phyloP scores from a whole-genome alignment of 208 protist species.

The Tritrichomonas foetus region DNA sequence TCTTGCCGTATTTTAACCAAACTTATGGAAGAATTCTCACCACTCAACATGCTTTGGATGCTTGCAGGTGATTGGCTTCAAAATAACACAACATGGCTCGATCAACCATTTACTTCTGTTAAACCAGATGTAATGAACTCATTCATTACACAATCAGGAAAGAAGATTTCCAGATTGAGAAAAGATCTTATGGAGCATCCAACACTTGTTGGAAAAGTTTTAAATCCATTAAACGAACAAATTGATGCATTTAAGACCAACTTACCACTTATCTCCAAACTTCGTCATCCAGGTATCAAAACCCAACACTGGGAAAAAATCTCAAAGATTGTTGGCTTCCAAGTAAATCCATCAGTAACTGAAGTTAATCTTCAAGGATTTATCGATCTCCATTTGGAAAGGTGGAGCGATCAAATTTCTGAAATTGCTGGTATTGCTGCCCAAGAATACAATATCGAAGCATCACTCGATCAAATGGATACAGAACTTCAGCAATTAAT shows the following conservation, averaged over 20 bases:
- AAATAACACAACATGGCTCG: background rate
- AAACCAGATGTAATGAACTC: background rate
- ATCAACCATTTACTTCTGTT: background rate
- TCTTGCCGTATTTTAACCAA: background rate
- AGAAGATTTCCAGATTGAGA: background rate
- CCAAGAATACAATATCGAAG: constrained; percentile 33
- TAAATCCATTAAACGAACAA: constrained; percentile 7
- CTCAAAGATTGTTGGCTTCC: constrained; percentile 34
- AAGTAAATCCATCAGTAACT: background rate
- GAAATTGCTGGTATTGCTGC: constrained; percentile 1
- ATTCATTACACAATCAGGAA: background rate
- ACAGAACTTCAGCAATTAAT: background rate
- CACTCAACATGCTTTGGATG: background rate
- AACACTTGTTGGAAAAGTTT: background rate
- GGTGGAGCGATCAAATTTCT: background rate
- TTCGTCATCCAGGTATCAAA: constrained; percentile 21
- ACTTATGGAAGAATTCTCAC: background rate
- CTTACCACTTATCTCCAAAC: background rate
- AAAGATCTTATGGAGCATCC: background rate
- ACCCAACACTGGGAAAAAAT: constrained; percentile 27
- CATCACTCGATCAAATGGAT: constrained; percentile 20
- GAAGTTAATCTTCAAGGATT: background rate
- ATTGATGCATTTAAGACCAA: background rate
- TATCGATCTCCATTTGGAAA: background rate
- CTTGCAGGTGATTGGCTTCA: background rate